phyloP scores from a whole-genome alignment of 2,329 filamentous ascomycete species.

The Dothiorella sarmentorum region DNA sequence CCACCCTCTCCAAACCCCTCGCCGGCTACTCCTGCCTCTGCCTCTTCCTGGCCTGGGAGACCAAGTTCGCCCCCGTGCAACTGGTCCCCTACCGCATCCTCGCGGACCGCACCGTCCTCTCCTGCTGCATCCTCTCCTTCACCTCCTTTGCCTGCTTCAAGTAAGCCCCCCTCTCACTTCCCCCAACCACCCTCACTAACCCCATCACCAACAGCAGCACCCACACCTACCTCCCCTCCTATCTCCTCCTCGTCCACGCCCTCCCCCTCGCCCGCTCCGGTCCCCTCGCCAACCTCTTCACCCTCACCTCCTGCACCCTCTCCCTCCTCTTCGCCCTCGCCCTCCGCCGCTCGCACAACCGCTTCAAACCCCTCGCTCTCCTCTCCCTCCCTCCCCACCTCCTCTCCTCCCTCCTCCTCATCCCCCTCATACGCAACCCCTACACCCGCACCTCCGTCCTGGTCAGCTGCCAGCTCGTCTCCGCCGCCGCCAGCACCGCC shows the following conservation, averaged over 20 bases:
- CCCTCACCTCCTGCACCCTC: constrained; percentile 27
- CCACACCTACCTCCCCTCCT: constrained; percentile 34
- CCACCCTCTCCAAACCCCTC: constrained; percentile 43
- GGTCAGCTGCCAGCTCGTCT: constrained; percentile 31
- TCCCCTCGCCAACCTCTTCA: constrained; percentile 30
- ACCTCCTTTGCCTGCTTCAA: constrained; percentile 28
- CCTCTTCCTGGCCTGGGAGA: constrained; percentile 39
- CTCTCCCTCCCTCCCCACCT: constrained; percentile 26
- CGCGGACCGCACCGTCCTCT: constrained; percentile 48
- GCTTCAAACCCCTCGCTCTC: constrained; percentile 21
- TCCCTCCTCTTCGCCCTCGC: constrained; percentile 28
- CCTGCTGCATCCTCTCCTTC: constrained; percentile 48
- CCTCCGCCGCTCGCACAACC: constrained; percentile 19
- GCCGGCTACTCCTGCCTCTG: constrained; percentile 36
- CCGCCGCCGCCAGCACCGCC: constrained; percentile 29
- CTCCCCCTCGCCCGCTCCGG: constrained; percentile 23
- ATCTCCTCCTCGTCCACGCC: constrained; percentile 30
- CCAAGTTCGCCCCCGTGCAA: constrained; percentile 36
- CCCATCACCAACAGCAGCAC: constrained; percentile 29
- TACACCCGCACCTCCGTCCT: constrained; percentile 32
- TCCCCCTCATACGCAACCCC: constrained; percentile 24
- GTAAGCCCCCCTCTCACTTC: neutral
- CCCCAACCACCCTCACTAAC: neutral
- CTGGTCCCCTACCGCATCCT: constrained; percentile 49
- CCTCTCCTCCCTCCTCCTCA: constrained; percentile 31